Base-by-base conservation (phyloP, 768 basidiomycete genomes). In the Rickenella mellea region DNA sequence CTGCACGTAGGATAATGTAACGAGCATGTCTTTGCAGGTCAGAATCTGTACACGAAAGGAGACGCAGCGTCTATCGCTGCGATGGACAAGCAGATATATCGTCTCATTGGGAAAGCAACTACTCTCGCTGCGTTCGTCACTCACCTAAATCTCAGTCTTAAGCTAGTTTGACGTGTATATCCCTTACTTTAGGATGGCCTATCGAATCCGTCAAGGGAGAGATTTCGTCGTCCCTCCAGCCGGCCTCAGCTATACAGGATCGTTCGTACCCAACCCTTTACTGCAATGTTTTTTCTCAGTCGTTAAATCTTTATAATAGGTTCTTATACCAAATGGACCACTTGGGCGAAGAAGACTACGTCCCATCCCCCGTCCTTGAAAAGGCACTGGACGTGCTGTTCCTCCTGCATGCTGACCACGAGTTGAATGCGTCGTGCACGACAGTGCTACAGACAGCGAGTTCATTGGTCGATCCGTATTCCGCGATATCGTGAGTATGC, bases 321-420 rank as follows among this genome's bases (percentile, higher is more conserved):
- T 94, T 93, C 69, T 59, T 94, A 39, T 94, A 90, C 63, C 85
- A 91, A 64, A 83, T 93, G 71, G 90, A 93, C 50, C 79, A 90
- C 53, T 66, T 88, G 10, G 73, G 80, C 46, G 71, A 82, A 58
- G 66, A 77, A 52, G 65, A 79, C 49, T 92, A 89, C 62, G 67
- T 57, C 14, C 91, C 91, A 0, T 84, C 87, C 51, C 88, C 91
- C 1, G 73, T 91, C 15, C 73, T 94, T 6, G 85, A 79, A 55
- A 89, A 84, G 52, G 91, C 91, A 4, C 69, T 94, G 42, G 91
- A 94, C 54, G 76, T 83, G 14, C 66, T 94, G 19, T 94, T 93
- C 69, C 68, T 93, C 42, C 67, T 92, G 20, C 88, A 90, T 53
- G 88, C 89, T 0, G 89, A 92, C 57, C 91, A 94, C 55, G 92